Percentiles rank a stretch among this genome's conserved stretches.
Evolutionary conservation across 192 early-diverging fungal species (phyloP).

Genomic region (Haplosporangium gracile): DNA sequence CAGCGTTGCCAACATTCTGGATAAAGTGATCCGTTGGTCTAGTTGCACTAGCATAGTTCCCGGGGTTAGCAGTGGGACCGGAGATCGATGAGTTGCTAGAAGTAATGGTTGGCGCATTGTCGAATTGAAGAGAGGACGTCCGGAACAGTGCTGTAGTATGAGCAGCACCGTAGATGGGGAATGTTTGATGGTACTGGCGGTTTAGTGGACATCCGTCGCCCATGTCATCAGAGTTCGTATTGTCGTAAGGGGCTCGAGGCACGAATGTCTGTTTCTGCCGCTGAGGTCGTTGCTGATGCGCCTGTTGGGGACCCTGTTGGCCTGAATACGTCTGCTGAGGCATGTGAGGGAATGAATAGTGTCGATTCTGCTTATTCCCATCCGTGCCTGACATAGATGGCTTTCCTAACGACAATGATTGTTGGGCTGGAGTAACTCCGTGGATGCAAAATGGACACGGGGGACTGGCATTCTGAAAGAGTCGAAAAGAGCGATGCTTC

Average conservation of each 20-base stretch:
- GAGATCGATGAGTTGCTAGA: not conserved
- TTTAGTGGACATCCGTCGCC: conserved; percentile 12
- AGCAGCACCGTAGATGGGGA: not conserved
- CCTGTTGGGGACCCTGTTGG: conserved; percentile 8
- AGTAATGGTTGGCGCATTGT: not conserved
- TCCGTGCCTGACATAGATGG: not conserved
- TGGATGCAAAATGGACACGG: conserved; percentile 36
- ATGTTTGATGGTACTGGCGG: conserved; percentile 10
- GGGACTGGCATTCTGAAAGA: conserved; percentile 26
- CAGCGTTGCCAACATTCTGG: not conserved
- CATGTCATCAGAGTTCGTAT: not conserved
- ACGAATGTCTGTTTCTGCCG: not conserved
- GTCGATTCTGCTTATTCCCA: conserved; percentile 11
- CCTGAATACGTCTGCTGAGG: not conserved
- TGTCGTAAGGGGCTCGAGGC: not conserved
- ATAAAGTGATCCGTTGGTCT: not conserved
- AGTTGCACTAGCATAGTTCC: not conserved
- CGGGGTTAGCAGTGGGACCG: not conserved
- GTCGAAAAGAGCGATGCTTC: conserved; percentile 27
- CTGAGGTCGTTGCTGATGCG: conserved; percentile 13
- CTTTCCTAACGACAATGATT: not conserved
- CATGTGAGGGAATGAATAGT: conserved; percentile 1
- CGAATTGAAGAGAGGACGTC: not conserved
- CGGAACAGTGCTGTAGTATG: not conserved
- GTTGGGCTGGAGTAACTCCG: not conserved